These are phyloP conservation scores for Picochlorum sp. DNA, from an alignment of 139 green algal species.

Conservation along the genomic window DNA sequence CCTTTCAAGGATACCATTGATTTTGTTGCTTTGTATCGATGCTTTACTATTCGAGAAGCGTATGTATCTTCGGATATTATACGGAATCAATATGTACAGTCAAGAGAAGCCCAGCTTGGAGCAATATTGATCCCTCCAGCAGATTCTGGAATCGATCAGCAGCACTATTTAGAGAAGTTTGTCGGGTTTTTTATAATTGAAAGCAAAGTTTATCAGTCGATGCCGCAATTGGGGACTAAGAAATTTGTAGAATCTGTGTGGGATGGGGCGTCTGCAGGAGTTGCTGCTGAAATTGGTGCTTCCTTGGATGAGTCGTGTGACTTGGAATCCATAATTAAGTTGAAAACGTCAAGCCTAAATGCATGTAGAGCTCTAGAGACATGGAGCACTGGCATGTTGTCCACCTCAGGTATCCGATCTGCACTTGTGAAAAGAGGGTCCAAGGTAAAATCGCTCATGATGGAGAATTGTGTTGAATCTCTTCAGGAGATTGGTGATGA, in stretches of 20 bases:
- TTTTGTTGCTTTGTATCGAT: too few relatives aligned
- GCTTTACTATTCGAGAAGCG: not conserved
- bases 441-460: too few relatives aligned
- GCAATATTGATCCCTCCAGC: not conserved
- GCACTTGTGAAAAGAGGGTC: too few relatives aligned
- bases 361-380: not conserved
- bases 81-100: not conserved
- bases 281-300: not conserved
- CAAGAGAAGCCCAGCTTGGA: not conserved
- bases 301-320: not conserved
- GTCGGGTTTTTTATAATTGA: conserved; percentile 7
- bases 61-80: not conserved
- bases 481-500: not conserved
- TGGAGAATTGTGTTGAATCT: too few relatives aligned
- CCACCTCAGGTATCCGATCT: too few relatives aligned
- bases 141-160: not conserved
- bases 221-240: not conserved
- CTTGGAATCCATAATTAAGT: not conserved
- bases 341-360: not conserved
- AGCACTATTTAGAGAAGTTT: not conserved
- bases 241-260: not conserved
- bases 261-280: not conserved
- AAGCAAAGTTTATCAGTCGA: not conserved
- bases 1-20: too few relatives aligned
- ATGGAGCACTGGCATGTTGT: too few relatives aligned